phyloP scores from a whole-genome alignment of 495 filamentous ascomycete species.

The Cercophora sp. region DNA sequence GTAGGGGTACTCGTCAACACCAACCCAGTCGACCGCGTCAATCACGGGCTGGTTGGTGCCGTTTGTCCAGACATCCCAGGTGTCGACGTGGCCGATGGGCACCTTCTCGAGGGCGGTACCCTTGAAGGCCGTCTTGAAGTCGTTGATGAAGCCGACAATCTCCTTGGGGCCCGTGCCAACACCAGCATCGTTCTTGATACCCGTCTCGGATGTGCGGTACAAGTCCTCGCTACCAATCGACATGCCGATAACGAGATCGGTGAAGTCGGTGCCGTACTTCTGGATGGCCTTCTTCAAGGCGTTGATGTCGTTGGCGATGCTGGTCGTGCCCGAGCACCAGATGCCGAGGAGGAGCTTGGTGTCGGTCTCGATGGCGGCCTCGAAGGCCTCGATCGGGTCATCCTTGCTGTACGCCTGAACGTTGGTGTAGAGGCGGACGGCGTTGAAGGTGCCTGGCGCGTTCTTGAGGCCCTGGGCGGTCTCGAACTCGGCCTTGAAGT shows the following conservation, averaged over 20 bases:
- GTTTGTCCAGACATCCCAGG: conserved; percentile 48
- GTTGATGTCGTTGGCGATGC: conserved; percentile 45
- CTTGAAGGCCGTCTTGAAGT: conserved; percentile 39
- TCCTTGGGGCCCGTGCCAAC: conserved; percentile 39
- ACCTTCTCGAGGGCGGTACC: conserved; percentile 28
- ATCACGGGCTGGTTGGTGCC: conserved; percentile 44
- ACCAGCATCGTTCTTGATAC: conserved; percentile 38
- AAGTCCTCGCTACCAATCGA: conserved; percentile 53
- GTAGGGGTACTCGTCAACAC: conserved; percentile 51
- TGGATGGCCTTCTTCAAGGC: conserved; percentile 43
- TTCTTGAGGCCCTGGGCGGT: conserved; percentile 38
- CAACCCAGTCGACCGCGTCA: conserved; percentile 46
- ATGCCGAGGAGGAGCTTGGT: conserved; percentile 49
- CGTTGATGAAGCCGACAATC: conserved; percentile 46
- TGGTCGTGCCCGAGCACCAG: conserved; percentile 47
- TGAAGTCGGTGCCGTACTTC: conserved; percentile 38
- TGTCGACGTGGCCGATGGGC: conserved; percentile 50
- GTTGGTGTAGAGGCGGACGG: conserved; percentile 48
- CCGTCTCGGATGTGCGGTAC: conserved; percentile 45
- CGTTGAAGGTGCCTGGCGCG: conserved; percentile 45
- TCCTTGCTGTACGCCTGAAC: conserved; percentile 48
- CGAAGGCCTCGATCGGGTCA: conserved; percentile 48
- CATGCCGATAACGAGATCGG: conserved; percentile 48
- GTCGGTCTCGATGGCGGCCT: conserved; percentile 49
- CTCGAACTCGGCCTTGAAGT: conserved; percentile 46